Conservation (phyloP, 2,329 filamentous ascomycete species). For the Lomentospora prolificans region DNA sequence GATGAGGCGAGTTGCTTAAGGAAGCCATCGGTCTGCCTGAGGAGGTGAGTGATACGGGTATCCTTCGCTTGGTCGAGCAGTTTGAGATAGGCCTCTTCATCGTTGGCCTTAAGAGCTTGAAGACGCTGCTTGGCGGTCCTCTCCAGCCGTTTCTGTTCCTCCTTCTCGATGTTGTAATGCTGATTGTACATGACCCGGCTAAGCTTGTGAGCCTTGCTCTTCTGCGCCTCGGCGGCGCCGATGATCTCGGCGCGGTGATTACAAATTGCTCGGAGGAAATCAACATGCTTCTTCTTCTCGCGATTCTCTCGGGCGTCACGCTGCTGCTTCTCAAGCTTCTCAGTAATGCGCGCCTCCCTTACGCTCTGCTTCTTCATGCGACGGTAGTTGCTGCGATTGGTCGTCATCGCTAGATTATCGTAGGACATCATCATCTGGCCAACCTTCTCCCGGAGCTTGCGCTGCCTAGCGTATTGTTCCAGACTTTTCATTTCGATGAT, state of each 20-base stretch:
- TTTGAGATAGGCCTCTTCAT: slow-evolving; percentile 97
- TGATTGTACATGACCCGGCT: slow-evolving; percentile 81
- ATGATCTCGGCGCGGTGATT: slow-evolving; percentile 72
- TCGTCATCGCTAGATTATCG: slow-evolving; percentile 94
- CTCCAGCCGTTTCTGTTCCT: slow-evolving; percentile 97
- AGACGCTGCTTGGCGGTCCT: slow-evolving; percentile 98
- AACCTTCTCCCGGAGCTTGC: slow-evolving; percentile 74
- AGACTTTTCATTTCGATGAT: slow-evolving; percentile 94
- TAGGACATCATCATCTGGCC: slow-evolving; percentile 89
- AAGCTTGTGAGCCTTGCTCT: slow-evolving; percentile 71
- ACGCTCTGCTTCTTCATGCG: slow-evolving; percentile 96
- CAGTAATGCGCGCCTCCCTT: slow-evolving; percentile 89
- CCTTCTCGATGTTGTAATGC: slow-evolving; percentile 95
- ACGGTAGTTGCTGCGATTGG: slow-evolving; percentile 82
- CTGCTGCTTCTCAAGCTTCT: slow-evolving; percentile 98
- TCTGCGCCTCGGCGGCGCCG: slow-evolving; percentile 56
- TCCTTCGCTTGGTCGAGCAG: slow-evolving; percentile 97
- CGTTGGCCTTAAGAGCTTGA: slow-evolving; percentile 95
- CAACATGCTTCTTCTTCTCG: slow-evolving; percentile 94
- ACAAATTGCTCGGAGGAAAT: slow-evolving; percentile 81
- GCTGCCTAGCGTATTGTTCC: slow-evolving; percentile 79
- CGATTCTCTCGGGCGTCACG: slow-evolving; percentile 90
- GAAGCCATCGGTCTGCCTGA: slow-evolving; percentile 96
- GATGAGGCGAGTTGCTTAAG: slow-evolving; percentile 89
- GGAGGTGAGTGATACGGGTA: slow-evolving; percentile 94